Percentiles rank a stretch among this genome's conserved stretches.
Conservation (phyloP, 331 rosid species). For the Saraca asoca region DNA sequence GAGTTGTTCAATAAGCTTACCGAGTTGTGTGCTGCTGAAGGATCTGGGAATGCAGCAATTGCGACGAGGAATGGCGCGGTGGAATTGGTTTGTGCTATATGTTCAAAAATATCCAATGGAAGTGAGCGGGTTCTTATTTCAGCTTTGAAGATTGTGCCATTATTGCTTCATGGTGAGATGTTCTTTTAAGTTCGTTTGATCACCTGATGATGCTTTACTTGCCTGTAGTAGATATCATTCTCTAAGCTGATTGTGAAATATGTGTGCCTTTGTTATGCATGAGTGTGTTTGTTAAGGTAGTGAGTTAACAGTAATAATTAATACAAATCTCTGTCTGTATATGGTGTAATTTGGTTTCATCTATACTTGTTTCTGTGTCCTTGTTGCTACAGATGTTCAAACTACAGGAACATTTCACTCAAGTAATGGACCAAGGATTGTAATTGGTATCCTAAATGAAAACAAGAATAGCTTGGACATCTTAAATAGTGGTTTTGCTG, state of each 20-base stretch:
- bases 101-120: conserved; percentile 48
- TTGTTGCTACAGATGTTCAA: conserved; percentile 67
- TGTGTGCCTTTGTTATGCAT: background rate
- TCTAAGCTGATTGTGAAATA: background rate
- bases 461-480: conserved; percentile 46
- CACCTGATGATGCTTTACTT: background rate
- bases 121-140: conserved; percentile 42
- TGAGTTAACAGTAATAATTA: background rate
- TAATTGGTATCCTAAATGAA: conserved; percentile 53
- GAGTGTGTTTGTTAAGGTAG: background rate
- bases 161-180: conserved; percentile 66
- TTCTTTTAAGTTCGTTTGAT: background rate
- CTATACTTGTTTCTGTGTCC: background rate
- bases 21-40: conserved; percentile 48
- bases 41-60: conserved; percentile 64
- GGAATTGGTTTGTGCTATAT: conserved; percentile 60
- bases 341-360: background rate
- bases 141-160: conserved; percentile 52
- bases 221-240: background rate
- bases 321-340: too few species aligned
- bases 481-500: conserved; percentile 64
- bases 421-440: conserved; percentile 57
- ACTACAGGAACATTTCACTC: conserved; percentile 67
- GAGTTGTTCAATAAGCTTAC: conserved; percentile 44
- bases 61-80: conserved; percentile 73